Evolutionary conservation across 2,329 filamentous ascomycete genomes (phyloP), one percentile per base, ranked within the genome.

Genomic region (Claviceps paspali): DNA sequence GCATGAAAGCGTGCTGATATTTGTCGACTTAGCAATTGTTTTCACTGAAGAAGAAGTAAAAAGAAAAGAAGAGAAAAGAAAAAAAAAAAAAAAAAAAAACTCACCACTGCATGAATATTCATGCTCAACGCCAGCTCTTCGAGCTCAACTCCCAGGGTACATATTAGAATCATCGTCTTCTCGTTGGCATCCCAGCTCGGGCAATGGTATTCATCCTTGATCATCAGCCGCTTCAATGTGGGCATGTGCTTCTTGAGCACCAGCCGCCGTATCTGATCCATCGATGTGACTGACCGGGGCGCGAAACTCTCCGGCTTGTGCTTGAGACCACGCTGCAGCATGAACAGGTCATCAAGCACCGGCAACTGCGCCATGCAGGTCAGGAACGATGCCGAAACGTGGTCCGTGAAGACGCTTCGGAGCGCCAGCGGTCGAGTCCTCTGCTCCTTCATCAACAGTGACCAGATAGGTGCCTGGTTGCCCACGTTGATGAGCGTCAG

Each of bases 401-500:
- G 69, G 48, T 81, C 76, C 0, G 74, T 79, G 45, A 71, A 73
- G 38, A 81, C 69, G 43, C 67, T 71, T 34, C 64, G 61, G 29
- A 81, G 52, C 0, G 66, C 61, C 29, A 79, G 55, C 0, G 68
- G 64, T 7, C 59, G 53, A 1, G 58, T 47, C 35, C 62, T 62
- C 49, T 77, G 73, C 45, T 75, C 63, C 44, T 66, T 70, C 14
- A 62, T 55, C 29, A 80, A 53, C 38, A 70, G 53, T 2, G 61
- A 57, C 76, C 76, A 81, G 43, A 80, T 68, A 0, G 66, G 58
- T 21, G 62, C 62, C 49, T 81, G 76, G 5, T 67, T 60, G 2
- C 76, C 76, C 14, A 79, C 74, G 43, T 76, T 77, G 32, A 81
- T 63, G 18, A 81, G 58, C 1, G 73, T 75, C 14, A 81, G 57